Evolutionary conservation across 1,284 basidiomycete species (phyloP), one percentile per base, ranked within the genome.

Genomic region (Meripilus lineatus): DNA sequence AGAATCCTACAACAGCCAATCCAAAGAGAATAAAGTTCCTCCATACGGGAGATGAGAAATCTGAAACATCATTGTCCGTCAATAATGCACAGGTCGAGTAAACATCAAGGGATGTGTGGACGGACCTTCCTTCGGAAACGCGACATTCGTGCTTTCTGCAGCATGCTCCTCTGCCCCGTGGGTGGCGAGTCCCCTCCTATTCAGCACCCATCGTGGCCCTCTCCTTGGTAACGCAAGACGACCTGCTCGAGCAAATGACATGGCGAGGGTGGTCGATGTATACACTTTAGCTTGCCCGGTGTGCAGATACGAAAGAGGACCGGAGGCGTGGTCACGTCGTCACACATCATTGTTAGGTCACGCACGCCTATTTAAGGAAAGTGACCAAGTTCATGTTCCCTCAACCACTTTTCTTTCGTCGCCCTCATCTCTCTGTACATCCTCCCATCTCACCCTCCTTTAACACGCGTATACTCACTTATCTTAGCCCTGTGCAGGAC

Each of bases 41-140:
- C 85, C 84, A 87, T 52, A 79, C 73, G 21, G 77, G 66, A 20
- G 74, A 75, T 23, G 65, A 64, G 58, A 87, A 86, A 24, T 72
- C 85, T 70, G 36, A 3, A 34, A 24, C 10, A 24, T 17, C 26
- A 15, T 23, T 13, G 18, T 3, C n/a, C 17, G 6, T n/a, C n/a
- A 5, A 23, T 7, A 11, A 14, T 30, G 8, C 8, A 3, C 2
- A 32, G 28, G 15, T 25, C 13, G 5, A 20, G 17, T 23, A 26
- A 28, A 38, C 14, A 8, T 13, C 26, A 28, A 34, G 36, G 28
- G 20, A 10, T 8, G n/a, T n/a, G n/a, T 28, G 53, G n/a, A n/a
- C 72, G 46, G 48, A 81, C 84, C 73, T 75, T 87, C 83, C 49
- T 68, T 65, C 22, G 72, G 69, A 57, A 79, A 77, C n/a, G 68